A percentile compares a stretch with the other conserved stretches of the same genome.
phyloP scores from a whole-genome alignment of 1,284 basidiomycete species.

The Bjerkandera adusta region DNA sequence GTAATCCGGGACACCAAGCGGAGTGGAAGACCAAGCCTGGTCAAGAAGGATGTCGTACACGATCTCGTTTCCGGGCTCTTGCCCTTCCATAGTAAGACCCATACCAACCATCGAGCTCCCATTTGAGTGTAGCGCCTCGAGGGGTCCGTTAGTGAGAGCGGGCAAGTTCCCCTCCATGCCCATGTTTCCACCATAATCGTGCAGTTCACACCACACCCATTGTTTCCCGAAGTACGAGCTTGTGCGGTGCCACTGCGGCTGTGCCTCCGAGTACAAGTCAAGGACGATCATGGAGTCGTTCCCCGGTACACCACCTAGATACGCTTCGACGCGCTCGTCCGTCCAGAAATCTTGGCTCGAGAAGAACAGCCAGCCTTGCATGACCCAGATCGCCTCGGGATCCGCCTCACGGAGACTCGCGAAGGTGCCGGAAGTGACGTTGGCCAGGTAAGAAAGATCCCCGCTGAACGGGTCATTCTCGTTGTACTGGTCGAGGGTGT shows the following conservation, averaged over 20 bases:
- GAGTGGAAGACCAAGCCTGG: conserved; percentile 37
- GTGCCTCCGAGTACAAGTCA: conserved; percentile 41
- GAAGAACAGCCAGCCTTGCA: conserved; percentile 47
- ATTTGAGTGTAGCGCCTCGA: conserved; percentile 30
- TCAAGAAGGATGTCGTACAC: conserved; percentile 42
- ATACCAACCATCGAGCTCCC: conserved; percentile 38
- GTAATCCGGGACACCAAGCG: conserved; percentile 33
- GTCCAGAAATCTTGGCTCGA: conserved; percentile 37
- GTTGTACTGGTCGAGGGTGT: conserved; percentile 47
- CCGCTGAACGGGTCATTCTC: conserved; percentile 39
- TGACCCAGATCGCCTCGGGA: conserved; percentile 40
- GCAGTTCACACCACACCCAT: conserved; percentile 47
- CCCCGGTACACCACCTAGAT: conserved; percentile 36
- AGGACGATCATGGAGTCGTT: conserved; percentile 40
- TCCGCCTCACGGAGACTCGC: conserved; percentile 38
- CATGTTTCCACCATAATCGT: conserved; percentile 42
- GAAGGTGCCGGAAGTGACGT: conserved; percentile 34
- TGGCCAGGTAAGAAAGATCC: conserved; percentile 35
- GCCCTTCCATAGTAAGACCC: conserved; percentile 41
- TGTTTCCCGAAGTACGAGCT: conserved; percentile 38
- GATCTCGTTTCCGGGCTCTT: conserved; percentile 42
- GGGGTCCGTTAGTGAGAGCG: conserved; percentile 32
- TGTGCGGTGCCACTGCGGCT: conserved; percentile 42
- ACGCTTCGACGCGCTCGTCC: conserved; percentile 36
- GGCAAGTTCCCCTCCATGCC: conserved; percentile 41